Evolutionary conservation across 2,329 filamentous ascomycete genomes (phyloP), one percentile per base, ranked within the genome.

Genomic region (Neofusicoccum ribis): DNA sequence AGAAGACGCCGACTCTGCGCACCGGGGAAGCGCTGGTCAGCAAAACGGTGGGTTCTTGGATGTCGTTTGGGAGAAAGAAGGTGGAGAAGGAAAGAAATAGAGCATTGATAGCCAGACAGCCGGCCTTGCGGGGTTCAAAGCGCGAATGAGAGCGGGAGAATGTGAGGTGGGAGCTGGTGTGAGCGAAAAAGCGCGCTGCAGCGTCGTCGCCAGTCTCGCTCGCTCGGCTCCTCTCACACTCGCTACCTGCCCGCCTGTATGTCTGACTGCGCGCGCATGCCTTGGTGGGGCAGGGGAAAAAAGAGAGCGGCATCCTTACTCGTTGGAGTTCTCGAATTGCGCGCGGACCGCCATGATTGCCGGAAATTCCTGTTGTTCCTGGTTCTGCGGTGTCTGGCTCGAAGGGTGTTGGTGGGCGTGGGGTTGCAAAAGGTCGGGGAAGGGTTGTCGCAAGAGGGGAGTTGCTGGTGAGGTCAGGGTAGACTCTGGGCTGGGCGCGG

Each of bases 1-100:
- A 83, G 81, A 99, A 99, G 77, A 98, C 95, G 78, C 95, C 95
- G 77, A 99, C 91, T 83, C 93, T 97, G 74, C 37, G 62, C 58
- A 27, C 62, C n/a, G 7, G 12, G 11, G 7, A 12, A 6, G 34
- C 31, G 15, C 9, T 20, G 4, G 31, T 50, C 20, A 64, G 58
- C 20, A 31, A 20, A 20, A 20, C 27, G 27, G 3, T 6, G 4
- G 27, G 27, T 31, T 31, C 27, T 2, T 5, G 39, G 6, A 11
- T 27, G 17, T 23, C 15, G 12, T 39, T 5, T 5, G 14, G 4
- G 14, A 46, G n/a, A 46, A 20, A 46, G n/a, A 20, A 20, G 20
- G 20, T 20, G 20, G 20, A 20, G 2, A 20, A 20, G n/a, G n/a
- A n/a, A 17, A 14, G n/a, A 20, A 46, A 46, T 31, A 8, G n/a